Evolutionary conservation across 306 rosid genomes (phyloP), one percentile per base, ranked within the genome.

Genomic region (Cucumis cinereus): DNA sequence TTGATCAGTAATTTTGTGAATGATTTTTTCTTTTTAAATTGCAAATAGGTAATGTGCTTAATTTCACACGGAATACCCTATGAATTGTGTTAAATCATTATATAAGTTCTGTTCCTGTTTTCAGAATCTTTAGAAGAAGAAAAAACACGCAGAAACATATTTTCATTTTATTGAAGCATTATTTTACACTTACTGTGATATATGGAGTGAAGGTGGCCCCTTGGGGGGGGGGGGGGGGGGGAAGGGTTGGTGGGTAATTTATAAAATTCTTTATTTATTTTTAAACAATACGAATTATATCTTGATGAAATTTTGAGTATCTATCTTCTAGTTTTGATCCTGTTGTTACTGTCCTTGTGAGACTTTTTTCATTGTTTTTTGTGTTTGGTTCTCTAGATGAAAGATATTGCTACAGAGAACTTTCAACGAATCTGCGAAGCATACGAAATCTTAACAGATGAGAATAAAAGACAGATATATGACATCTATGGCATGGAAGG

Each of bases 401-500:
- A 95, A 77, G 98, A 89, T 69, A 84, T 85, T 57, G 99, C 97
- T 22, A 92, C 99, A 4, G 92, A 88, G 78, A 92, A 95, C 82
- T 95, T 95, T 59, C 99, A 90, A 58, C 89, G 97, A 35, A 93
- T 95, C 66, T 86, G 93, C 40, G 86, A 95, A 86, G 99, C 97
- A 0, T 95, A 95, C 69, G 99, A 95, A 85, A 89, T 95, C 70
- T 77, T 95, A 66, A 82, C 96, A 1, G 99, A 95, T 80, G 88
- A 86, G 79, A 92, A 60, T 47, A 95, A 92, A 38, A 84, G 98
- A 82, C 90, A 84, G 79, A 82, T 95, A 75, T 94, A 94, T 85
- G 99, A 94, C 77, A 89, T 94, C 61, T 95, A 95, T 83, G 98
- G 98, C 12, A 90, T 95, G 97, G 97, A 92, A 84, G 98, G 98